phyloP scores from a whole-genome alignment of 495 filamentous ascomycete species.

The Penicillium arizonense region DNA sequence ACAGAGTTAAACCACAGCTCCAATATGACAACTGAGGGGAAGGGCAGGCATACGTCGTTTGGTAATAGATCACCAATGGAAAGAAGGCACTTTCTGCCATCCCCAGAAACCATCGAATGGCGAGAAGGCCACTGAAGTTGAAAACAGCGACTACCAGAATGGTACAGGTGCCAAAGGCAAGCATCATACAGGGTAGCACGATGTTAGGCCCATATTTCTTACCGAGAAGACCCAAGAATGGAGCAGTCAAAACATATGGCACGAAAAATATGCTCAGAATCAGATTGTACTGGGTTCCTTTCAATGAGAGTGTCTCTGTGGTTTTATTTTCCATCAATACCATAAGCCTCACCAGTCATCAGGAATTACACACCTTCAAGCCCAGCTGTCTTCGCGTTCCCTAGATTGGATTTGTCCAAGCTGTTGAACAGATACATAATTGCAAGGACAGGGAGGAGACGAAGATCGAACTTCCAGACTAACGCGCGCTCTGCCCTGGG shows the following conservation, averaged over 20 bases:
- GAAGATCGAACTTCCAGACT: constrained; percentile 56
- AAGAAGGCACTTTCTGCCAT: constrained; percentile 72
- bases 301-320: constrained; percentile 43
- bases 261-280: constrained; percentile 70
- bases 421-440: constrained; percentile 66
- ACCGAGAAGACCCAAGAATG: constrained; percentile 60
- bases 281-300: constrained; percentile 63
- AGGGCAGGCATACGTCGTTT: constrained; percentile 29
- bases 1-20: not conserved
- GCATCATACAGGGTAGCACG: constrained; percentile 64
- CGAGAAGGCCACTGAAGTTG: constrained; percentile 63
- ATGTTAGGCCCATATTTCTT: constrained; percentile 62
- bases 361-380: constrained; percentile 36
- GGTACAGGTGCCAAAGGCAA: constrained; percentile 59
- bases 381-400: constrained; percentile 69
- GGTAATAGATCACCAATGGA: constrained; percentile 59
- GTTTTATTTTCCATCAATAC: not conserved
- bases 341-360: no score
- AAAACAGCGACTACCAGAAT: constrained; percentile 50
- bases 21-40: not conserved
- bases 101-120: constrained; percentile 52
- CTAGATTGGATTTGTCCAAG: constrained; percentile 65
- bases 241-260: constrained; percentile 66
- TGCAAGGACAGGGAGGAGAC: constrained; percentile 61
- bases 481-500: constrained; percentile 25